Evolutionary conservation across 768 basidiomycete genomes (phyloP).

Genomic region (Lentinula guzmanii): DNA sequence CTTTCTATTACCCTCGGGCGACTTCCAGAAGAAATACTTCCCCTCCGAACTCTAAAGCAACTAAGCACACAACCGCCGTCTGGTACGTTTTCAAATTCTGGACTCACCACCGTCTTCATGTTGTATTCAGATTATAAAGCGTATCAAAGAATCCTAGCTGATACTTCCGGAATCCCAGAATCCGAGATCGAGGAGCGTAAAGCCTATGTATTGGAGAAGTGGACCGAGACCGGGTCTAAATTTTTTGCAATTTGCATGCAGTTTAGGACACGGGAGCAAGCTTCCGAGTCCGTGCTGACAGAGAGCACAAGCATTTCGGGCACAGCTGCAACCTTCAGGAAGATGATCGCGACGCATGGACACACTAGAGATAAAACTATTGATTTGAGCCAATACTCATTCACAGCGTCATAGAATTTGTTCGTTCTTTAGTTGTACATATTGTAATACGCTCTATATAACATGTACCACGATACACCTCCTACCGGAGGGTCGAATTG

Average conservation of each 20-base stretch:
- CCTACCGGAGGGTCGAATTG: constrained; percentile 41
- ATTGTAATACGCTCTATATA: not conserved
- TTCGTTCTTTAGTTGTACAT: not conserved
- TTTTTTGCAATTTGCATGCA: not conserved
- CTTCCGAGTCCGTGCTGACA: not conserved
- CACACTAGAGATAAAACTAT: not conserved
- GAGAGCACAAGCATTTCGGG: not conserved
- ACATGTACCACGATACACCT: constrained; percentile 21
- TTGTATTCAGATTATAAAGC: not conserved
- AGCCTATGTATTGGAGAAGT: not conserved
- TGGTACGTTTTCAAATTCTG: not conserved
- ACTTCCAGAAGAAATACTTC: not conserved
- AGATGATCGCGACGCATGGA: not conserved
- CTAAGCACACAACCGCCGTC: not conserved
- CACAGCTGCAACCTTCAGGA: not conserved
- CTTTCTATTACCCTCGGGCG: not conserved
- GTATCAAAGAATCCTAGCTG: not conserved
- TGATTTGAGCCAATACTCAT: not conserved
- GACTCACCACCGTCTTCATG: not conserved
- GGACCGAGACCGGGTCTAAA: not conserved
- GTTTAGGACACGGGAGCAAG: not conserved
- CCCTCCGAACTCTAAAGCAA: not conserved
- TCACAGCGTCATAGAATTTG: not conserved
- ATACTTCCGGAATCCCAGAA: constrained; percentile 1
- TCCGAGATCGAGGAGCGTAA: not conserved